Conservation (phyloP, 2,329 filamentous ascomycete species). For the Nigrospora osmanthi region DNA sequence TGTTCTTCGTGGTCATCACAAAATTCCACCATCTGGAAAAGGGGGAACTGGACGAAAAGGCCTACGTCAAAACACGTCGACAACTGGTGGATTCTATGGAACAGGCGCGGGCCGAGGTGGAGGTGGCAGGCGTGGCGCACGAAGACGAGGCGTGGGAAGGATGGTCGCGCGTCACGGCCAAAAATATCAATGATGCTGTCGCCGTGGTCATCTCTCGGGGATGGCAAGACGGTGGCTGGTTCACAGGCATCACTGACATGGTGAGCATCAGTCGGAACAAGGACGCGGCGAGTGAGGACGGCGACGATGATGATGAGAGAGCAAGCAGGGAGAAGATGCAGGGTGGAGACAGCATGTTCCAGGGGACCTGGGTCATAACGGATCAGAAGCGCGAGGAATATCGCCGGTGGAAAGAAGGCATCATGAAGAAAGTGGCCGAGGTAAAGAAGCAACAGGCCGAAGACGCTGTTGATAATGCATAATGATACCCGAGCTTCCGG, state of each 20-base stretch:
- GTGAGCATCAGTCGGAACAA: conserved; percentile 19
- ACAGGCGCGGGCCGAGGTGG: conserved; percentile 29
- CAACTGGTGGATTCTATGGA: conserved; percentile 36
- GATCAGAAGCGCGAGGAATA: conserved; percentile 55
- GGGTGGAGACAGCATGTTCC: conserved; percentile 63
- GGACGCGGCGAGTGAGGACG: conserved; percentile 25
- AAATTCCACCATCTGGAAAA: conserved; percentile 34
- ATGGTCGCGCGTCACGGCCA: conserved; percentile 39
- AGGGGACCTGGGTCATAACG: conserved; percentile 62
- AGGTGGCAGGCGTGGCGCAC: conserved; percentile 23
- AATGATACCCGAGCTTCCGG: neutral
- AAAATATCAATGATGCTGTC: conserved; percentile 56
- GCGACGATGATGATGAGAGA: conserved; percentile 23
- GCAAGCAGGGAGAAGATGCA: conserved; percentile 36
- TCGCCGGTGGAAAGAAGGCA: conserved; percentile 52
- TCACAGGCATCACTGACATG: conserved; percentile 47
- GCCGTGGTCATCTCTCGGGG: conserved; percentile 45
- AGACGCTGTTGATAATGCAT: conserved; percentile 8
- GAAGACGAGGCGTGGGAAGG: conserved; percentile 45
- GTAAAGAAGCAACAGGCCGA: conserved; percentile 25
- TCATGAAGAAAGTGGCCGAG: conserved; percentile 47
- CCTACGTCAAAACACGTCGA: conserved; percentile 38
- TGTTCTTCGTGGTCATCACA: conserved; percentile 53
- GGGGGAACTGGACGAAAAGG: conserved; percentile 29
- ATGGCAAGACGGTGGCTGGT: conserved; percentile 61